Percentiles rank a stretch among this genome's conserved stretches.
phyloP scores from a whole-genome alignment of 805 yeast genomes.

The Groenewaldozyma tartarivorans region DNA sequence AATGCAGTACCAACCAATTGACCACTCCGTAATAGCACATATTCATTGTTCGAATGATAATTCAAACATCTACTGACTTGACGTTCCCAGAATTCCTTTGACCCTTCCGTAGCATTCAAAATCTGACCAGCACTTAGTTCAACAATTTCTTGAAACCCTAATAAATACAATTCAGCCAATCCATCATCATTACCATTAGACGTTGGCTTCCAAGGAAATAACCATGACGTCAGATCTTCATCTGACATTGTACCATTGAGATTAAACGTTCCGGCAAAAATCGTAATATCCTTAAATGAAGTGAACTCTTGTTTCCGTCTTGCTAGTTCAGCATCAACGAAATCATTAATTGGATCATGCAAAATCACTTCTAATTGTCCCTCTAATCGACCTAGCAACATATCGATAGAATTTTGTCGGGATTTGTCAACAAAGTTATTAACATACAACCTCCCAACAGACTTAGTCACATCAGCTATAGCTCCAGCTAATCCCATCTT shows the following conservation, averaged over 20 bases:
- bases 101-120: constrained; percentile 72
- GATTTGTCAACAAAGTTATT: constrained; percentile 91
- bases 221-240: constrained; percentile 64
- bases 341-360: constrained; percentile 84
- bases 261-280: constrained; percentile 81
- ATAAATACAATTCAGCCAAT: constrained; percentile 65
- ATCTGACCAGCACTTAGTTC: constrained; percentile 90
- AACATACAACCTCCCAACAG: constrained; percentile 89
- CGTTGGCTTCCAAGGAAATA: constrained; percentile 49
- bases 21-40: constrained; percentile 65
- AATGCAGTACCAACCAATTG: constrained; percentile 86
- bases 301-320: constrained; percentile 47
- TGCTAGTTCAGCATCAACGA: constrained; percentile 55
- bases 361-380: constrained; percentile 61
- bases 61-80: constrained; percentile 56
- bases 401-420: constrained; percentile 83
- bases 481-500: constrained; percentile 97
- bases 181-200: background rate
- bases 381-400: constrained; percentile 71
- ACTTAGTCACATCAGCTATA: constrained; percentile 91
- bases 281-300: constrained; percentile 44
- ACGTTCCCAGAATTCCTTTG: constrained; percentile 70
- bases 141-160: constrained; percentile 91
- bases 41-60: constrained; percentile 35
- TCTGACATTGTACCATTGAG: constrained; percentile 61